These are phyloP conservation scores for Apiotrichum domesticum DNA, from an alignment of 1,284 basidiomycete species.

Conservation along the genomic window DNA sequence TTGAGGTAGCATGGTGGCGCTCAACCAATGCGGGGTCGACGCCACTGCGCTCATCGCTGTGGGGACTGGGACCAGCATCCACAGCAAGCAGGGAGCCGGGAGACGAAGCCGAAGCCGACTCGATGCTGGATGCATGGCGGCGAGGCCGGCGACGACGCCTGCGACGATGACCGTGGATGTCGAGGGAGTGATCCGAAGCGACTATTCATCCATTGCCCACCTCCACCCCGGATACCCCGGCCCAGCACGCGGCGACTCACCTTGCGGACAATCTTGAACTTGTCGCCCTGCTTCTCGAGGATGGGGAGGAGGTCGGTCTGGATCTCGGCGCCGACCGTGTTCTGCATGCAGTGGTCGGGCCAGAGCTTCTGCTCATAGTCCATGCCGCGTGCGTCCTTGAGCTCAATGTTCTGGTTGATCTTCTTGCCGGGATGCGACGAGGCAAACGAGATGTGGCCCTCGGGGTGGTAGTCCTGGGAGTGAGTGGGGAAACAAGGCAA, in stretches of 20 bases:
- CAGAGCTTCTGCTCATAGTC: conserved; percentile 49
- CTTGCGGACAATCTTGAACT: conserved; percentile 33
- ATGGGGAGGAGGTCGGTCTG: conserved; percentile 19
- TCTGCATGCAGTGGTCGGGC: conserved; percentile 54
- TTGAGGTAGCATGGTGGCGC: no score
- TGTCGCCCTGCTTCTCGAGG: conserved; percentile 21
- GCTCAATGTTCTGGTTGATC: conserved; percentile 48
- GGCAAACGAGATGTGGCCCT: conserved; percentile 59
- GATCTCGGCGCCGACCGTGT: conserved; percentile 35
- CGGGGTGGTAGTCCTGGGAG: conserved; percentile 53
- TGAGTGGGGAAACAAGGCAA: background rate
- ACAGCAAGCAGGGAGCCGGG: no score
- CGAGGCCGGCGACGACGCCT: no score
- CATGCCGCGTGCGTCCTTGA: conserved; percentile 38
- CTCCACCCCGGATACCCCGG: no score
- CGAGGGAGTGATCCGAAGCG: background rate
- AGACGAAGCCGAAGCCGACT: no score
- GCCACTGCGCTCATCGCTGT: no score
- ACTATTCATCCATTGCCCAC: background rate
- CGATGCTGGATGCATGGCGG: no score
- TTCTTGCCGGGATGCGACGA: conserved; percentile 50
- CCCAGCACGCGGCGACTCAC: conserved; percentile 19
- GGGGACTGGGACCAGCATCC: no score
- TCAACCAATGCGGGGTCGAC: no score
- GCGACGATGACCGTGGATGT: no score